phyloP scores from a whole-genome alignment of 2,329 filamentous ascomycete species.

The Colletotrichum paranaense region DNA sequence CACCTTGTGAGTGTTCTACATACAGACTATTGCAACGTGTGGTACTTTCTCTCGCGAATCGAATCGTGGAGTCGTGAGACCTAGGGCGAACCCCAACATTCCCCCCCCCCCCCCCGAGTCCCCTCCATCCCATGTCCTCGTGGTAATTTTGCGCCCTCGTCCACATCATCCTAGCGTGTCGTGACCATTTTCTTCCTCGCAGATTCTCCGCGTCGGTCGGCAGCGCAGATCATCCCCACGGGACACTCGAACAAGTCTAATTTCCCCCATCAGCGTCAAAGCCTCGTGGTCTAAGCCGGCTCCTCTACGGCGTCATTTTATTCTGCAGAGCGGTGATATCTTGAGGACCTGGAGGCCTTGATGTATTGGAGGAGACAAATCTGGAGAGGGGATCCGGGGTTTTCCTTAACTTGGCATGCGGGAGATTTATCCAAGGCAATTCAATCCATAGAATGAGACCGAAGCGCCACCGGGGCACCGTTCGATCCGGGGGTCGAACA shows the following conservation, averaged over 20 bases:
- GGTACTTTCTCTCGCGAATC: background rate
- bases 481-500: background rate
- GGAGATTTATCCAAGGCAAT: background rate
- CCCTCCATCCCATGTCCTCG: background rate
- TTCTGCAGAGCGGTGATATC: background rate
- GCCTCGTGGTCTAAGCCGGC: slow-evolving; percentile 2
- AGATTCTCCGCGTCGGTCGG: slow-evolving; percentile 16
- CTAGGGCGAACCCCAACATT: background rate
- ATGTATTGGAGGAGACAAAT: background rate
- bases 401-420: background rate
- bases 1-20: slow-evolving; percentile 11
- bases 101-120: too few species aligned
- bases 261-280: background rate
- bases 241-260: background rate
- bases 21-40: background rate
- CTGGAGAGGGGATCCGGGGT: background rate
- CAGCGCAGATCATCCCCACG: slow-evolving; percentile 11
- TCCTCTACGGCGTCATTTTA: slow-evolving; percentile 12
- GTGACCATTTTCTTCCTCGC: slow-evolving; percentile 11
- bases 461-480: background rate
- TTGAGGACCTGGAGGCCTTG: background rate
- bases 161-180: background rate
- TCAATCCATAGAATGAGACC: background rate
- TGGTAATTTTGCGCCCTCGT: background rate
- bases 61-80: slow-evolving; percentile 29